Conservation (phyloP, 2,329 filamentous ascomycete genomes). For the Colletotrichum musicola region DNA sequence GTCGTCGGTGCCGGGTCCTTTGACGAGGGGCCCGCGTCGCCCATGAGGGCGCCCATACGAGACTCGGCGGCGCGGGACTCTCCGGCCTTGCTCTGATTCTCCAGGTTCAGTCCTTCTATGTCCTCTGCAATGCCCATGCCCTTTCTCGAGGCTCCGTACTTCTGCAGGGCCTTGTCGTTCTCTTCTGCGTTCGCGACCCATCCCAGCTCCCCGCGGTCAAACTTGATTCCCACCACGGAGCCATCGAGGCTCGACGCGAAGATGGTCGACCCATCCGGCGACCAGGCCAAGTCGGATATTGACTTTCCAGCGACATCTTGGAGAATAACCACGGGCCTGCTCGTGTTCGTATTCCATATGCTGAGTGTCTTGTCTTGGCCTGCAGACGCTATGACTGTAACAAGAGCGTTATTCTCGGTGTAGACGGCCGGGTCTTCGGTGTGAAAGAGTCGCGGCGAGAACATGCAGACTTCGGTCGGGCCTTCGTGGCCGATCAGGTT, state of each 20-base stretch:
- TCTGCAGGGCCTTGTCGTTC: constrained; percentile 92
- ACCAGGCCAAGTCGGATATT: constrained; percentile 95
- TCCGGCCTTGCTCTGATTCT: constrained; percentile 91
- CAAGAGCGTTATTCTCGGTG: constrained; percentile 65
- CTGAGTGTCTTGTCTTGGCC: constrained; percentile 97
- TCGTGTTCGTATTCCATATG: constrained; percentile 97
- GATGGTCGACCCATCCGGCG: constrained; percentile 87
- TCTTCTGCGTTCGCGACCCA: constrained; percentile 88
- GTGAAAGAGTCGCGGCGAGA: constrained; percentile 91
- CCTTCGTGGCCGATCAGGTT: constrained; percentile 98
- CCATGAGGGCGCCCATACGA: constrained; percentile 98
- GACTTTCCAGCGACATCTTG: constrained; percentile 92
- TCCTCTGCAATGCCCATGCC: constrained; percentile 94
- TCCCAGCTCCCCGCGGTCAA: constrained; percentile 88
- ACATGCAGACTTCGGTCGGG: constrained; percentile 96
- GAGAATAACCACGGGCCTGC: constrained; percentile 88
- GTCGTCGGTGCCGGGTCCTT: constrained; percentile 62
- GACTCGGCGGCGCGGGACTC: constrained; percentile 92
- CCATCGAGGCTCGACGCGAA: constrained; percentile 92
- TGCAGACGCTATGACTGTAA: constrained; percentile 96
- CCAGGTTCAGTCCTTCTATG: constrained; percentile 86
- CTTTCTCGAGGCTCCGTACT: constrained; percentile 89
- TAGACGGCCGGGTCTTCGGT: constrained; percentile 73
- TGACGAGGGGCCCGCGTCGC: constrained; percentile 73
- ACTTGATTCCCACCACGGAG: constrained; percentile 83